Base-by-base conservation (phyloP, 2,329 filamentous ascomycete species). In the Aspergillus piperis region DNA sequence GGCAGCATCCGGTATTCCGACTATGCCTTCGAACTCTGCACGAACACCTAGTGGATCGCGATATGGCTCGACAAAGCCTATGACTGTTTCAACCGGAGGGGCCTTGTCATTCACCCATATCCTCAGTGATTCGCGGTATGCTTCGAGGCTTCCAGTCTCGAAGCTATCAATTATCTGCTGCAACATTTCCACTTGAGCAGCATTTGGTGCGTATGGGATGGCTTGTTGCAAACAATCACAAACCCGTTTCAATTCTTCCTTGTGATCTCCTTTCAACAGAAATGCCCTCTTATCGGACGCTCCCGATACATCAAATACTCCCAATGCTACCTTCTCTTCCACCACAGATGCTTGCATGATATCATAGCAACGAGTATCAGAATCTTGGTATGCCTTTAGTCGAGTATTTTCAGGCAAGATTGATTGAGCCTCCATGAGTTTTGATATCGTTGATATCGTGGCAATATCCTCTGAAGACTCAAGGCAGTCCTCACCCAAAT, bases 41-140 rank as follows among this genome's bases (percentile, higher is more conserved):
- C 83, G 78, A 17, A 83, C 80, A 21, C 82, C 83, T 60, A 83
- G 78, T 2, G 83, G 83, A 64, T 85, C 83, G 50, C 82, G 73
- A 66, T 84, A 84, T 0, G 82, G 83, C 69, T 84, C 82, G 57
- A 84, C 78, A 68, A 84, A 84, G 6, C 82, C 82, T 61, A 84
- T 79, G 51, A 83, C 81, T 8, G 75, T 79, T 71, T 84, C 83
- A 3, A 84, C 82, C 54, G 75, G 72, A 0, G 64, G 83, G 78
- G 79, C 77, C 62, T 80, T 82, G 67, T 85, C 82, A 51, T 77
- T 75, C 51, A 85, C 83, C 83, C 83, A 85, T 19, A 77, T 77
- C 25, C 78, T 75, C 65, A 84, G 82, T 38, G 80, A 80, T 52
- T 82, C 41, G 62, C 81, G 80, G 71, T 81, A 83, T 0, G 80